phyloP scores from a whole-genome alignment of 768 basidiomycete genomes.

The Suillus americanus region DNA sequence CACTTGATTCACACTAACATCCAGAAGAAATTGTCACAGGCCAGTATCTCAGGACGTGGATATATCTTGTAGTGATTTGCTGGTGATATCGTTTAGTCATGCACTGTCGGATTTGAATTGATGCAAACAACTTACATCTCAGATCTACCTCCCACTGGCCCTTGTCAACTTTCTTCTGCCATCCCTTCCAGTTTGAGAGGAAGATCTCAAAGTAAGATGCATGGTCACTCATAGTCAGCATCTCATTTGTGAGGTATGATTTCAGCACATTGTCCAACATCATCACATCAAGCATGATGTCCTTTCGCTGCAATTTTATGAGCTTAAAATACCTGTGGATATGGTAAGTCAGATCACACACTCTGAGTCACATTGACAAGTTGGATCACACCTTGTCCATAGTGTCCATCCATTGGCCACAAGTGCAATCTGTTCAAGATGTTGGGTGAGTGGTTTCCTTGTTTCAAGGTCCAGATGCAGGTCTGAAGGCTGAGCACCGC shows the following conservation, averaged over 20 bases:
- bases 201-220: neutral
- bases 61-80: neutral
- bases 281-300: too few species aligned
- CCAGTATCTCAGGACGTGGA: neutral
- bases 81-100: neutral
- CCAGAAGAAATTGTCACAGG: neutral
- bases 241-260: too few species aligned
- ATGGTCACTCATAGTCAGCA: too few species aligned
- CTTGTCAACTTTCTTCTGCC: conserved; percentile 2
- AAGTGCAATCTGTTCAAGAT: neutral
- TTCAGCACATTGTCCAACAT: too few species aligned
- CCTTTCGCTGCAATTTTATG: too few species aligned
- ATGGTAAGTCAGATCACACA: conserved; percentile 26
- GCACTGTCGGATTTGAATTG: too few species aligned
- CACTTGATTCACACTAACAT: neutral
- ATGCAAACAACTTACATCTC: conserved; percentile 11
- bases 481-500: neutral
- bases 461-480: neutral
- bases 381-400: neutral
- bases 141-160: conserved; percentile 16
- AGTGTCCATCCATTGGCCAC: neutral
- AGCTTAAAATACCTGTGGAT: neutral
- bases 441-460: neutral
- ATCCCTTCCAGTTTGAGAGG: conserved; percentile 23
- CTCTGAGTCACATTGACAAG: neutral